phyloP scores from a whole-genome alignment of 192 early-diverging fungal species.

The Diversispora epigaea region DNA sequence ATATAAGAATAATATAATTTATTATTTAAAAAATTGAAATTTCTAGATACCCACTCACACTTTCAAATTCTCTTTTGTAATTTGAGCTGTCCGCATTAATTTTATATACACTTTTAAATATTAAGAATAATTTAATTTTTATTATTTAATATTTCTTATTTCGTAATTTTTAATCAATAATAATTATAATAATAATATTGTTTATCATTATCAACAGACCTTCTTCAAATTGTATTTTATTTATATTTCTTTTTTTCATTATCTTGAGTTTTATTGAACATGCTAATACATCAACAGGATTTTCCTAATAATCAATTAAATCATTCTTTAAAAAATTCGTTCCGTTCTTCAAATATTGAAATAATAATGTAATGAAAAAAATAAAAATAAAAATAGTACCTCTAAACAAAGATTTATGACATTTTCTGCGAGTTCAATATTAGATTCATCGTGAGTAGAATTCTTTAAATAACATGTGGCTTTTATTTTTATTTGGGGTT shows the following conservation, averaged over 20 bases:
- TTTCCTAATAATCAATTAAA: background rate
- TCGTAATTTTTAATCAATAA: background rate
- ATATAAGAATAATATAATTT: background rate
- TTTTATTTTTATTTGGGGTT: constrained; percentile 6
- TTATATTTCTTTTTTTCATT: constrained; percentile 9
- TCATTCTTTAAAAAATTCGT: too few species aligned
- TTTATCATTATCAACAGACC: background rate
- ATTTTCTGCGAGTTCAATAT: constrained; percentile 24
- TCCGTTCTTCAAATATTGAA: too few species aligned
- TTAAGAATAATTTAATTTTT: background rate
- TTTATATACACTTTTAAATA: constrained; percentile 9
- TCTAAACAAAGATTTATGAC: constrained; percentile 26
- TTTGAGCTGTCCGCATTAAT: constrained; percentile 12
- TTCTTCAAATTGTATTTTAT: background rate
- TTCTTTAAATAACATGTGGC: constrained; percentile 28
- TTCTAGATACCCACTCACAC: constrained; percentile 14
- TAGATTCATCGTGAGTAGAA: constrained; percentile 19
- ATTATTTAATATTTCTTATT: too few species aligned
- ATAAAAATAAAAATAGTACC: background rate
- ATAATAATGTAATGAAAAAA: background rate
- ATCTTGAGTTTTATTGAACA: constrained; percentile 26
- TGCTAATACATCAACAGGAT: constrained; percentile 19
- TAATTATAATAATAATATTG: background rate
- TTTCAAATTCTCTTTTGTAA: constrained; percentile 28
- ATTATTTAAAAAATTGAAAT: background rate